These are phyloP conservation scores for Perilla frutescens DNA, from an alignment of 257 asterid genomes.

Conservation along the genomic window DNA sequence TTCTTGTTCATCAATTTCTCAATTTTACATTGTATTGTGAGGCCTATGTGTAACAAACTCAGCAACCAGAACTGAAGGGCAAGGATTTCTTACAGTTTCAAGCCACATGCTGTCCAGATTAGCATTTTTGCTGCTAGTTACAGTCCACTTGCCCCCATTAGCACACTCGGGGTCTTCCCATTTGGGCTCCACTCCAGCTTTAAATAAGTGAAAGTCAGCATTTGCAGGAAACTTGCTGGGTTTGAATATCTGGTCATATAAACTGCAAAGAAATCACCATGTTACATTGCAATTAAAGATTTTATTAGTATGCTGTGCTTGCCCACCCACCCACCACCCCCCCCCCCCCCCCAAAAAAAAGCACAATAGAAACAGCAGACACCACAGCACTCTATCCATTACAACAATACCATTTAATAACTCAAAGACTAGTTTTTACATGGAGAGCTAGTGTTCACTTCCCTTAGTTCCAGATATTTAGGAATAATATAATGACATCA, in stretches of 20 bases:
- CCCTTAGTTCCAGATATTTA: constrained; percentile 11
- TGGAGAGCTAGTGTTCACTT: neutral
- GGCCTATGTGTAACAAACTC: constrained; percentile 15
- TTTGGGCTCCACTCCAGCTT: constrained; percentile 91
- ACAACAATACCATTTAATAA: neutral
- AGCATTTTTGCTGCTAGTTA: constrained; percentile 53
- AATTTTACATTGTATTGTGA: neutral
- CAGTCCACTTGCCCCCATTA: constrained; percentile 93
- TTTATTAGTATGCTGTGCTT: neutral
- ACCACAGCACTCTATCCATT: neutral
- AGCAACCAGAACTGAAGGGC: constrained; percentile 19
- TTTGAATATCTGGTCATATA: constrained; percentile 74
- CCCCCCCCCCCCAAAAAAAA: neutral
- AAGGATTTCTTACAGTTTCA: constrained; percentile 69
- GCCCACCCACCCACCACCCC: neutral
- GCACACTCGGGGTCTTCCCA: constrained; percentile 99
- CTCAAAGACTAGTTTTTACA: neutral
- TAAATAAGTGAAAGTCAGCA: constrained; percentile 94
- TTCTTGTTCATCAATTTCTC: neutral
- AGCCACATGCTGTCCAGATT: constrained; percentile 84
- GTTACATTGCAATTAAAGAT: constrained; percentile 21
- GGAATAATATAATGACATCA: neutral
- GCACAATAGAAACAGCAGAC: neutral
- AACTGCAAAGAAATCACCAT: constrained; percentile 56
- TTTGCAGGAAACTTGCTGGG: constrained; percentile 78